A percentile compares a stretch with the other conserved stretches of the same genome.
phyloP scores from a whole-genome alignment of 2,329 filamentous ascomycete species.

The Capronia americana region DNA sequence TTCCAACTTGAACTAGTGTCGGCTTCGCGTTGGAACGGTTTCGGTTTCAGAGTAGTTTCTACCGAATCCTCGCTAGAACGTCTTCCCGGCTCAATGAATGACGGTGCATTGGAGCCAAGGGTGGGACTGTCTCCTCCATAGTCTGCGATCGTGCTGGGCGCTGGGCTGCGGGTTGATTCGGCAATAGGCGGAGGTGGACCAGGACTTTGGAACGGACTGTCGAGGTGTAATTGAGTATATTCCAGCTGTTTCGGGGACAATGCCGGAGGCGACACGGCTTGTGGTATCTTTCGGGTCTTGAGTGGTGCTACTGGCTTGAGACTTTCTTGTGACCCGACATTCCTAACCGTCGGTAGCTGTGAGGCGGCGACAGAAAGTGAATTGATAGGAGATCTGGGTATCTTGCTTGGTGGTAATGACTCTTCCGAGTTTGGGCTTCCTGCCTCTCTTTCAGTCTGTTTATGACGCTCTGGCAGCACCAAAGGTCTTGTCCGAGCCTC shows the following conservation, averaged over 20 bases:
- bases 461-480: constrained; percentile 42
- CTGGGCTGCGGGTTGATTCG: constrained; percentile 24
- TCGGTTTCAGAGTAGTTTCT: constrained; percentile 18
- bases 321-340: constrained; percentile 43
- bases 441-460: constrained; percentile 14
- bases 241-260: constrained; percentile 17
- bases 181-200: constrained; percentile 13
- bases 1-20: constrained; percentile 64
- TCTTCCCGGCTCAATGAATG: constrained; percentile 16
- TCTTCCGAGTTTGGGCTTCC: constrained; percentile 13
- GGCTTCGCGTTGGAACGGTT: constrained; percentile 31
- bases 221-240: constrained; percentile 19
- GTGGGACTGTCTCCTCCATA: constrained; percentile 33
- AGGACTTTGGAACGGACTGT: constrained; percentile 36
- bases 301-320: constrained; percentile 53
- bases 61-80: constrained; percentile 31
- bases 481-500: constrained; percentile 50
- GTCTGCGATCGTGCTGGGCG: constrained; percentile 22
- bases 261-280: constrained; percentile 33
- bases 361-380: constrained; percentile 46
- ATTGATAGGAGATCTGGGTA: constrained; percentile 30
- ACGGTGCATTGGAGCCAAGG: constrained; percentile 25
- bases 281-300: constrained; percentile 49
- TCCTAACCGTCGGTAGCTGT: constrained; percentile 36
- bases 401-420: constrained; percentile 5